Base-by-base conservation (phyloP, 768 basidiomycete genomes). In the Lactifluus rugatus region DNA sequence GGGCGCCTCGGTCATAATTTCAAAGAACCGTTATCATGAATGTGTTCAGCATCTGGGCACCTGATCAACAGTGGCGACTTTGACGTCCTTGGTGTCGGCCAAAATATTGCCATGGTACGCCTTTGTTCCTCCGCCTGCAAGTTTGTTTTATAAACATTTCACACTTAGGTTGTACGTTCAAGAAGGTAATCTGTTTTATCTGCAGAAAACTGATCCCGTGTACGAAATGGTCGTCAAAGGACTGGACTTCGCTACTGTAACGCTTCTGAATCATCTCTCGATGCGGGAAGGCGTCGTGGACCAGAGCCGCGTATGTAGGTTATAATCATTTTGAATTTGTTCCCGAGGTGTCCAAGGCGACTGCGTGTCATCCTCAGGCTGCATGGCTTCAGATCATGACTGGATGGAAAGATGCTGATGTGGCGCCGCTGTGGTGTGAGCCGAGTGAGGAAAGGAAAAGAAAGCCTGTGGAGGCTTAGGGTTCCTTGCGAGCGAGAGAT, bases 181-280 rank as follows among this genome's bases (percentile, higher is more conserved):
- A 85, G 76, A 89, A 88, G 67, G 90, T 90, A 13, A 70, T 88
- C 41, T 93, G 90, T 66, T 81, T 87, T 46, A 91, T 92, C 73
- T 93, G 90, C 64, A 90, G 90, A 63, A 92, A 90, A 67, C 76
- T 85, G 68, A 88, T 93, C 58, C 76, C 91, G 82, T 86, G 65
- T 92, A 91, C 69, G 80, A 79, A 52, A 93, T 93, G 89, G 89
- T 88, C 21, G 81, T 80, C 74, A 91, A 91, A 70, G 92, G 58
- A 60, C 13, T 13, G 16, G 75, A 21, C 17, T 32, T 13, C 14
- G 17, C 14, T 17, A 13, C 36, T 25, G 11, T 36, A 42, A 48
- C 7, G 6, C 5, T 19, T 19, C 26, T 28, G 42, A 37, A 16
- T 17, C 52, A 41, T 21, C 31, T 41, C 39, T 50, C 41, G 25